Conservation (phyloP, 2,329 filamentous ascomycete species). For the Pseudogymnoascus sp. region DNA sequence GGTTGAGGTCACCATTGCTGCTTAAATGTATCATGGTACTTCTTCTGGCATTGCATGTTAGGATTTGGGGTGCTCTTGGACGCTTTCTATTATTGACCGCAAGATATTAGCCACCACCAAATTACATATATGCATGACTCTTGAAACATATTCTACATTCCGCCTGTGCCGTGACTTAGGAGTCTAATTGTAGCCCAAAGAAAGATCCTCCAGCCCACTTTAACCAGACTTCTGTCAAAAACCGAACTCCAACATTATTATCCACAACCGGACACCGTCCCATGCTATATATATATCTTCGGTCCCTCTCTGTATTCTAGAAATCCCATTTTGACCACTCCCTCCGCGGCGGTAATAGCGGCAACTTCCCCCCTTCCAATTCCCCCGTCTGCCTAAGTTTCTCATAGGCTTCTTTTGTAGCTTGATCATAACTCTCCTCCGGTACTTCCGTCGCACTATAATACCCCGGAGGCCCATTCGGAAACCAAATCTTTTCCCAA, state of each 20-base stretch:
- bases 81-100: not conserved
- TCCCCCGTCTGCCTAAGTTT: slow-evolving; percentile 55
- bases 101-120: not conserved
- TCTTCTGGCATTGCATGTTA: slow-evolving; percentile 4
- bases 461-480: slow-evolving; percentile 57
- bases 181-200: not conserved
- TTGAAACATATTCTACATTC: slow-evolving; percentile 6
- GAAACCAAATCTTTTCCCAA: slow-evolving; percentile 64
- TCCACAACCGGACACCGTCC: slow-evolving; percentile 1
- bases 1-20: slow-evolving; percentile 87
- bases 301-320: slow-evolving; percentile 30
- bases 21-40: slow-evolving; percentile 41
- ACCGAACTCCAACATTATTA: slow-evolving; percentile 6
- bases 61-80: not conserved
- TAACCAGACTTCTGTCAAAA: not conserved
- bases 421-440: slow-evolving; percentile 49
- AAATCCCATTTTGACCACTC: slow-evolving; percentile 72
- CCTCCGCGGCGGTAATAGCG: slow-evolving; percentile 66
- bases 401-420: slow-evolving; percentile 53
- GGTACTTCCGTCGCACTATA: slow-evolving; percentile 56
- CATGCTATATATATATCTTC: not conserved
- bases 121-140: slow-evolving; percentile 7
- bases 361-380: slow-evolving; percentile 66
- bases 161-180: not conserved
- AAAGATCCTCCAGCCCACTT: not conserved